Base-by-base conservation (phyloP, 2,329 filamentous ascomycete genomes). In the Rhytidhysteron rufulum region DNA sequence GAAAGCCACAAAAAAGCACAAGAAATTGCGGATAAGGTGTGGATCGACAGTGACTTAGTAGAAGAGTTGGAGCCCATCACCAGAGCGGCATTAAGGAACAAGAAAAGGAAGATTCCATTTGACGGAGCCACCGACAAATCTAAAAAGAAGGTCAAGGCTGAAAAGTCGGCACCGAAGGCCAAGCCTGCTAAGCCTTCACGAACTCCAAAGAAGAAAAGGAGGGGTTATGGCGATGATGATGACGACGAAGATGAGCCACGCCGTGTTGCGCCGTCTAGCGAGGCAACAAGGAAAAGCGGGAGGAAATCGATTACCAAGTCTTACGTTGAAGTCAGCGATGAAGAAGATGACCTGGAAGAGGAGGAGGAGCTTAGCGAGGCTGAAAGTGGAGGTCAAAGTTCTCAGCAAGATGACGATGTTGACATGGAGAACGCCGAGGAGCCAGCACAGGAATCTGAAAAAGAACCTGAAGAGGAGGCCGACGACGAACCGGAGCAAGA, bases 1-100 rank as follows among this genome's bases (percentile, higher is more conserved):
- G 78, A 83, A 16, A 87, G 79, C 45, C 89, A 94, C 55, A 79
- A 84, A 21, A 78, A 82, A 35, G 90, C 90, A 1, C 86, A 93
- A 57, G 80, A 87, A 54, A 89, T 95, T 57, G 88, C 90, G 0
- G 83, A 88, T 62, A 94, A 85, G 71, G 83, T 85, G 43, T 95
- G 86, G 60, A 76, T 95, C 9, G 84, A 88, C 1, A 84, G 89
- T 11, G 85, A 83, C 18, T 66, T 74, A 15, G 85, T 88, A 30
- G 85, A 90, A 43, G 75, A 79, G 39, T 72, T 97, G 20, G 90
- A 96, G 50, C 80, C 82, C 16, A 65, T 89, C 33, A 87, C 96
- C 43, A 82, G 83, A 54, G 82, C 64, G 30, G 71, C 69, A 13
- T 69, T 94, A 63, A 88, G 84, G 72, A 72, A 70, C 21, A 79